Evolutionary conservation across 2,329 filamentous ascomycete genomes (phyloP), one percentile per base, ranked within the genome.

Genomic region (Paecilomyces formosus): DNA sequence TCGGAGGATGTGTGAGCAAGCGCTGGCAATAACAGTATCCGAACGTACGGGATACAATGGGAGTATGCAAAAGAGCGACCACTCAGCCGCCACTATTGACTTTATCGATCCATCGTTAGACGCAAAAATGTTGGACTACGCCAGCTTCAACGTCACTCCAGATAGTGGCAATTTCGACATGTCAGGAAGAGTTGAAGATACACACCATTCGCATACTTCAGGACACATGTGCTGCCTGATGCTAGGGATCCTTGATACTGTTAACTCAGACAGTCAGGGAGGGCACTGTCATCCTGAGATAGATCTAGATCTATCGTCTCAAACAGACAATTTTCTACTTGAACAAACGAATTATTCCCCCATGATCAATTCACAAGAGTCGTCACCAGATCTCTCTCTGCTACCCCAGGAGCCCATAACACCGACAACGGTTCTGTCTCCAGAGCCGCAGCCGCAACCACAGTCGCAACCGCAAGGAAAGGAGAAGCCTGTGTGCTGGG

Each of bases 1-100:
- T 55, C 54, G 54, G 13, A 45, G 54, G 33, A 30, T 55, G 22
- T 55, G 54, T 26, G 54, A 55, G 30, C 54, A 55, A 45, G 22
- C 33, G 21, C 18, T 55, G 54, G 33, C 54, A 49, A 55, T 55
- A n/a, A 35, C 33, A 22, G 21, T 55, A 31, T 55, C 54, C 11
- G 54, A 24, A 15, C 33, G 30, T 45, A 35, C 12, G 22, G 54
- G 33, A 21, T 31, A 13, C 26, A 55, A 35, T 15, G 31, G 13
- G 31, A 15, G 31, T 9, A 31, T 24, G 15, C 31, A 24, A 55
- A 55, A 55, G 33, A 35, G 3, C 31, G 13, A 11, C 8, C 31
- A 35, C 31, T 35, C 31, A 12, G 4, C 8, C 31, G 31, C 31
- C 11, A 11, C 13, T 8, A 15, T 35, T 35, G 31, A 35, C 3